A percentile compares a stretch with the other conserved stretches of the same genome.
Evolutionary conservation across 176 grass and related monocot genomes (phyloP).

Genomic region (Carex myosuroides): DNA sequence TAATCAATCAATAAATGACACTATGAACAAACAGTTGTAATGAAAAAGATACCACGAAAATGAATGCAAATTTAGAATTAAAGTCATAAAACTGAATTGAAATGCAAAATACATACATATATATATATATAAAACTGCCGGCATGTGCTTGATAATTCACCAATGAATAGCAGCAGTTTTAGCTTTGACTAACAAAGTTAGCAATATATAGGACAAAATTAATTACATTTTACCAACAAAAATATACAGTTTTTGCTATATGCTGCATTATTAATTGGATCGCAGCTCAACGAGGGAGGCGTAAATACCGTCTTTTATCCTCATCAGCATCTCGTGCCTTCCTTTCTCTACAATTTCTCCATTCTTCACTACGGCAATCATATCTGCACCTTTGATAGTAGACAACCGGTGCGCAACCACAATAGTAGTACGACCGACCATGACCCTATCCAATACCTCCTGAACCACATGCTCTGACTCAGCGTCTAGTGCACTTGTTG

Average conservation of each 20-base stretch:
- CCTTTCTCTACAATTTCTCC: conserved; percentile 35
- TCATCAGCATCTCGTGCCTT: conserved; percentile 19
- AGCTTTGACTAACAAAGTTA: background rate
- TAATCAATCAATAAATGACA: background rate
- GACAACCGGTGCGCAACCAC: conserved; percentile 37
- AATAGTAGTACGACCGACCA: conserved; percentile 29
- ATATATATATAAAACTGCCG: background rate
- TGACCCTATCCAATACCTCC: conserved; percentile 33
- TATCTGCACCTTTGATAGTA: conserved; percentile 28
- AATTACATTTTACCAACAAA: background rate
- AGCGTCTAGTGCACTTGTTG: conserved; percentile 49
- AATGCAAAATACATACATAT: background rate
- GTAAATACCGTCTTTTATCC: conserved; percentile 24
- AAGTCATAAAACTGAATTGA: background rate
- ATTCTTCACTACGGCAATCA: conserved; percentile 35
- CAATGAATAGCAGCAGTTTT: background rate
- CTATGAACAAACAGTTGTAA: background rate
- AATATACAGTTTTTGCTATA: background rate
- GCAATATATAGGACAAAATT: background rate
- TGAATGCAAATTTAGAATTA: background rate
- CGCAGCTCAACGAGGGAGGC: conserved; percentile 31
- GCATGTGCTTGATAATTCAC: background rate
- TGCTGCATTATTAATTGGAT: background rate
- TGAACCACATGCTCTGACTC: conserved; percentile 48
- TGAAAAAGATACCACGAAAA: background rate